A percentile compares a stretch with the other conserved stretches of the same genome.
Evolutionary conservation across 83 land plant species (phyloP).

Genomic region (Thuja plicata): DNA sequence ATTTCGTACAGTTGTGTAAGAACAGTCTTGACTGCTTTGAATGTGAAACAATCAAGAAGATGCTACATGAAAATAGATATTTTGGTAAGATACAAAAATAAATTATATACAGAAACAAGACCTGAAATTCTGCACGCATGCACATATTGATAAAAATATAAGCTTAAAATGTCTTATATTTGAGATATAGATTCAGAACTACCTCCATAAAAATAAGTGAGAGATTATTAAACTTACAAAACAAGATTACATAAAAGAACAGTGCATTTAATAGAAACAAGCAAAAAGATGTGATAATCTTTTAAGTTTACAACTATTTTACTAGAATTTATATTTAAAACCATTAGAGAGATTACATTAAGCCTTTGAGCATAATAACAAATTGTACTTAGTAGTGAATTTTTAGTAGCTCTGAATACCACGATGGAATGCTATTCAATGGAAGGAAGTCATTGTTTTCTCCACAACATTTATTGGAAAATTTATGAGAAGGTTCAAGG

Average conservation of each 20-base stretch:
- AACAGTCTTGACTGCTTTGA: slow-evolving; percentile 90
- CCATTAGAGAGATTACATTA: background rate
- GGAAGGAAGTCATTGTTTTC: background rate
- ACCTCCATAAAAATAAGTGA: background rate
- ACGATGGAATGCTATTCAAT: background rate
- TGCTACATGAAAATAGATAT: slow-evolving; percentile 59
- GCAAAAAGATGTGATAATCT: background rate
- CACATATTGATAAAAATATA: background rate
- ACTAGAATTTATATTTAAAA: background rate
- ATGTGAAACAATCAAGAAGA: slow-evolving; percentile 86
- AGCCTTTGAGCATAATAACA: background rate
- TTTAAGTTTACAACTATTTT: background rate
- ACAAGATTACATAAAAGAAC: background rate
- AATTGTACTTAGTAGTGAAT: background rate
- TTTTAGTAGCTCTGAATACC: background rate
- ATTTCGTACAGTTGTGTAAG: slow-evolving; percentile 93
- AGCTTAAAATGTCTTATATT: background rate
- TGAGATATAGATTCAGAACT: background rate
- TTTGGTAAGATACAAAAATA: background rate
- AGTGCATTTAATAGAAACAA: background rate
- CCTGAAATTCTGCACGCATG: background rate
- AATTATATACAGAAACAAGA: background rate
- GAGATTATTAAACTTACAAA: background rate
- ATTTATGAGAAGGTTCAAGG: background rate
- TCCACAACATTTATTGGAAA: background rate